phyloP scores from a whole-genome alignment of 345 rosid genomes.

The Citrus cavaleriei region DNA sequence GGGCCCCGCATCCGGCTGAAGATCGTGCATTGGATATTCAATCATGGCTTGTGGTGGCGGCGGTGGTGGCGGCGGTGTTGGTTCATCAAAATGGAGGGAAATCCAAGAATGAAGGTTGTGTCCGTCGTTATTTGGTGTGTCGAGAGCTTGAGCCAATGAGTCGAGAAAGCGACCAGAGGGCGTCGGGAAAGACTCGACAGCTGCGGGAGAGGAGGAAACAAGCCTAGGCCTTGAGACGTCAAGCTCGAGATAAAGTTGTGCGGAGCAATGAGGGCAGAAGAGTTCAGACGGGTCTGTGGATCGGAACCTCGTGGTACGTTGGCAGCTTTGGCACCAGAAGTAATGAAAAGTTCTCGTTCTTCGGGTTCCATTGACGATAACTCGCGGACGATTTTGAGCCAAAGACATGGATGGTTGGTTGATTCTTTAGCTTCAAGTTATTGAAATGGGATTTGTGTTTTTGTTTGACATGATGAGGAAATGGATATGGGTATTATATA shows the following conservation, averaged over 20 bases:
- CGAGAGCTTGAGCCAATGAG: slow-evolving; percentile 20
- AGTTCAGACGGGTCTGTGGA: slow-evolving; percentile 31
- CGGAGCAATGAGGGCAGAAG: slow-evolving; percentile 53
- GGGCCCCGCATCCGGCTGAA: slow-evolving; percentile 28
- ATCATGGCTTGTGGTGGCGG: too few species aligned
- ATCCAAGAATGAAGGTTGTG: slow-evolving; percentile 43
- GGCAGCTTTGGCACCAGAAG: slow-evolving; percentile 69
- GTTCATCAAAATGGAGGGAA: slow-evolving; percentile 43
- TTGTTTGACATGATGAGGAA: neutral
- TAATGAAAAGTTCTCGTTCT: slow-evolving; percentile 63
- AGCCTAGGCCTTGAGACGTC: slow-evolving; percentile 39
- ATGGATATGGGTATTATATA: neutral
- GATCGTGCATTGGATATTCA: too few species aligned
- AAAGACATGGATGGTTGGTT: slow-evolving; percentile 21
- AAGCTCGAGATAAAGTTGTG: slow-evolving; percentile 43
- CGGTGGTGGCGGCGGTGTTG: neutral
- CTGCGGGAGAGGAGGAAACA: neutral
- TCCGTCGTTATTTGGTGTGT: slow-evolving; percentile 17
- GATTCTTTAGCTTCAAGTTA: too few species aligned
- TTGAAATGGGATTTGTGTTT: neutral
- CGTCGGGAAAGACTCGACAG: neutral
- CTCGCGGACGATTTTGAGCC: slow-evolving; percentile 36
- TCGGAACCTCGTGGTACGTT: slow-evolving; percentile 41
- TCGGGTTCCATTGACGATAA: slow-evolving; percentile 48
- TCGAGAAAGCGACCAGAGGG: slow-evolving; percentile 16